Base-by-base conservation (phyloP, 148 eudicot species). In the Selenicereus undatus region DNA sequence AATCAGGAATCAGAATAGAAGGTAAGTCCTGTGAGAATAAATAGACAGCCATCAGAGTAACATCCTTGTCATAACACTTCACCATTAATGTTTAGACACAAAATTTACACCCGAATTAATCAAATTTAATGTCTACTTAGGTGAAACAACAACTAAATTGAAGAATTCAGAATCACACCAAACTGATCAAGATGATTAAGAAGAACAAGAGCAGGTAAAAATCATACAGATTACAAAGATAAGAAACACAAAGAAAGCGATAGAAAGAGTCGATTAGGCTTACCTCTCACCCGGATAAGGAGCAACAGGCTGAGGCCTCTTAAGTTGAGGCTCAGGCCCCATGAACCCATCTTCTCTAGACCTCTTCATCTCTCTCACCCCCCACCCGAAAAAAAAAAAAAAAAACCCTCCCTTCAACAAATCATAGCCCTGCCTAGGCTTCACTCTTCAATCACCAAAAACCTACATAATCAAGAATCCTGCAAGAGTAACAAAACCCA, bases 251-350 rank as follows among this genome's bases (percentile, higher is more conserved):
- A 11, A 32, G 73, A 27, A 16, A 32, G 74, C 36, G 36, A 81
- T 35, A 65, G 81, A 45, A 56, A 71, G 73, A 84, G 71, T 32
- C 14, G 35, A n/a, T 1, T 13, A 24, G 35, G 35, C 87, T 87
- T 85, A 94, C 98, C 83, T 72, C 80, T 92, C 97, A 69, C 83
- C 89, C 27, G 82, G 90, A 80, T 88, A 85, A 22, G 91, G 80
- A 56, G 78, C 85, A 32, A 86, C 80, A 71, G 93, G 88, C 26
- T 90, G 90, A 75, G 96, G 90, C 27, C 90, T 89, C 84, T 86
- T 88, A 72, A 80, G 79, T 83, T 90, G 94, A 86, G 93, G 86
- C 86, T 90, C 93, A 86, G 93, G 86, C 85, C 87, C 85, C 84
- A 74, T 73, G 52, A 30, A 83, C n/a, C 74, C 85, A 83, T 87